Evolutionary conservation across 2,329 filamentous ascomycete genomes (phyloP).

Genomic region (Penicillium brasilianum): DNA sequence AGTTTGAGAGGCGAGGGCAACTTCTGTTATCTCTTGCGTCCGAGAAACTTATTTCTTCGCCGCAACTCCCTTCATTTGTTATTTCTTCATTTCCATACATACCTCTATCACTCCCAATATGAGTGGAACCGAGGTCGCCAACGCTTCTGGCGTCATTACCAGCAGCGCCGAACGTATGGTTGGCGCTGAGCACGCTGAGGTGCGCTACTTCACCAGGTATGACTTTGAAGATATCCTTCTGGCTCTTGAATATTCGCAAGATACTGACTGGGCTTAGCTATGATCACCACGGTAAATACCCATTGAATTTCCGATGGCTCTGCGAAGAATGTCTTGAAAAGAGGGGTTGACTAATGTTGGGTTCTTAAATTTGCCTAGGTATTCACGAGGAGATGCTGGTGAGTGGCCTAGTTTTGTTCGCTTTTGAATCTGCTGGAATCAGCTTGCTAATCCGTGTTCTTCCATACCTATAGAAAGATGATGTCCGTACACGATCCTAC

Average conservation of each 20-base stretch:
- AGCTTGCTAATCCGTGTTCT: slow-evolving; percentile 4
- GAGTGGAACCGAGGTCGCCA: slow-evolving; percentile 35
- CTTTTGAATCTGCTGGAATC: not conserved
- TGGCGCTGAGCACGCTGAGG: slow-evolving; percentile 87
- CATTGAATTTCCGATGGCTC: slow-evolving; percentile 23
- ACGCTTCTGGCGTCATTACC: slow-evolving; percentile 36
- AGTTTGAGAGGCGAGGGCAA: slow-evolving; percentile 27
- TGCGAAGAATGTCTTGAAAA: slow-evolving; percentile 20
- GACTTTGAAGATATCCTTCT: slow-evolving; percentile 16
- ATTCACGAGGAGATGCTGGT: slow-evolving; percentile 99
- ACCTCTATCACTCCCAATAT: slow-evolving; percentile 32
- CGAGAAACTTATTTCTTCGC: slow-evolving; percentile 13
- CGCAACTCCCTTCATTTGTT: slow-evolving; percentile 7
- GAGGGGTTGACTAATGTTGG: slow-evolving; percentile 25
- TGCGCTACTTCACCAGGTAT: slow-evolving; percentile 99
- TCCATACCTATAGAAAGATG: slow-evolving; percentile 76
- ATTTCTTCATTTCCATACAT: slow-evolving; percentile 17
- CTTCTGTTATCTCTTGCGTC: slow-evolving; percentile 24
- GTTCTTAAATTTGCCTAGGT: slow-evolving; percentile 58
- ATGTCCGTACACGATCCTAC: slow-evolving; percentile 94
- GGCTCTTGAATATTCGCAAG: slow-evolving; percentile 15
- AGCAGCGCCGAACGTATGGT: slow-evolving; percentile 56
- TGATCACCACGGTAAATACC: slow-evolving; percentile 87
- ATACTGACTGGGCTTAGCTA: slow-evolving; percentile 65
- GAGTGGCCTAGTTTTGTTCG: slow-evolving; percentile 44